Base-by-base conservation (phyloP, 2,329 filamentous ascomycete genomes). In the Chrysoporthe cubensis region DNA sequence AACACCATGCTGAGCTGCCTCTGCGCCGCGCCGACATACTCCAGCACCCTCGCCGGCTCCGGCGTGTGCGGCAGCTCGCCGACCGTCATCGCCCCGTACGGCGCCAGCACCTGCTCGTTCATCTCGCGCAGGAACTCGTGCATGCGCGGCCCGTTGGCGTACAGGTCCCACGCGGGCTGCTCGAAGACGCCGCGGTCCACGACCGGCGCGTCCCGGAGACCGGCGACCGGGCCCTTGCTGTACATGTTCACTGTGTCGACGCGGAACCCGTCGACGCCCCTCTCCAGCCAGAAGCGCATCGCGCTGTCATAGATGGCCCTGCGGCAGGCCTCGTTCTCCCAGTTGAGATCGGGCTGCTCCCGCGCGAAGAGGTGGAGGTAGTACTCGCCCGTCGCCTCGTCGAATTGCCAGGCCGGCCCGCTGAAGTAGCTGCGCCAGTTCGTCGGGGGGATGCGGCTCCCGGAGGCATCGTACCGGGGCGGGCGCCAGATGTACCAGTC, bases 341-440 rank as follows among this genome's bases (percentile, higher is more conserved):
- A 96, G 78, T 96, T 96, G n/a, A 96, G 83, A 73, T 96, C 93
- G 0, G 93, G 92, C 76, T 95, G 92, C 71, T 92, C 88, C 5
- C 85, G 85, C 7, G 90, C 88, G 76, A 93, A 96, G 13, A 96
- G 83, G 70, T 91, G 88, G 0, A 94, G 85, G 73, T 93, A 94
- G 76, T 93, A 94, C 77, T 94, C 90, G 60, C 84, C 82, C 0
- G 91, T 92, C n/a, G 78, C 75, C 71, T 91, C 88, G 73, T 94
- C 91, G 81, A 87, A 94, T 68, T 88, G 81, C 91, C 90, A 93
- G 0, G 85, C 87, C 64, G 85, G 85, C 18, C 84, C 85, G 14
- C 84, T 84, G 71, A 88, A 91, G 79, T 83, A 87, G 80, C 78
- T 85, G 71, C 79, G 84, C 90, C 91, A 94, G 78, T 94, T 94